Conservation (phyloP, 176 grass and related monocot genomes). For the Carex pumila region DNA sequence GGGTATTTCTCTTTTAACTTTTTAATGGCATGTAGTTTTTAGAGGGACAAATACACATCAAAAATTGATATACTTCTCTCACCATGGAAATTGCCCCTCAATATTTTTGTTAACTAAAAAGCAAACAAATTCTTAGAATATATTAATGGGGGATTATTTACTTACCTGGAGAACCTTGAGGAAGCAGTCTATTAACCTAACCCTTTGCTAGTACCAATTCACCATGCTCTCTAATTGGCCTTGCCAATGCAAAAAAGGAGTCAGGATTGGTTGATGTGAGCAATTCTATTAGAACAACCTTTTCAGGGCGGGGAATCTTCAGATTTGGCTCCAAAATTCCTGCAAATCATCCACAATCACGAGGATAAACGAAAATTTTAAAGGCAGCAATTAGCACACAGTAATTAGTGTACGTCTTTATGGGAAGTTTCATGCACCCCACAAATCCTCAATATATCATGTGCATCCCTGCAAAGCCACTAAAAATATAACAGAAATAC, state of each 20-base stretch:
- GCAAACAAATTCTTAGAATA: not conserved
- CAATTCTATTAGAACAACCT: slow-evolving; percentile 53
- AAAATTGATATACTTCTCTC: not conserved
- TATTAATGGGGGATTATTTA: not conserved
- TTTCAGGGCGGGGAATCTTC: slow-evolving; percentile 46
- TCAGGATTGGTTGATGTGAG: slow-evolving; percentile 59
- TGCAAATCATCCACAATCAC: slow-evolving; percentile 18
- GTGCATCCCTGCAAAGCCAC: not conserved
- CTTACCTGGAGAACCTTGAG: not conserved
- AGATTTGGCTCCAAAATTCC: slow-evolving; percentile 67
- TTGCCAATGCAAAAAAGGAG: slow-evolving; percentile 64
- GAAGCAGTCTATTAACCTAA: not conserved
- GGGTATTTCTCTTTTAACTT: not conserved
- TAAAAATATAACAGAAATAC: not conserved
- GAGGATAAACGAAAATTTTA: not conserved
- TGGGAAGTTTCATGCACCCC: not conserved
- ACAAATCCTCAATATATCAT: not conserved
- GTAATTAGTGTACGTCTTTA: not conserved
- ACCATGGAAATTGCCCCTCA: not conserved
- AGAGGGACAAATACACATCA: no score
- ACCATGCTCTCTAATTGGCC: slow-evolving; percentile 34
- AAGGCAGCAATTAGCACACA: not conserved
- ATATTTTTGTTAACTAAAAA: not conserved
- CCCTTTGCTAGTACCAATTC: not conserved
- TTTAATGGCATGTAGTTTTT: not conserved